phyloP scores from a whole-genome alignment of 306 rosid species.

The Alnus rubra region DNA sequence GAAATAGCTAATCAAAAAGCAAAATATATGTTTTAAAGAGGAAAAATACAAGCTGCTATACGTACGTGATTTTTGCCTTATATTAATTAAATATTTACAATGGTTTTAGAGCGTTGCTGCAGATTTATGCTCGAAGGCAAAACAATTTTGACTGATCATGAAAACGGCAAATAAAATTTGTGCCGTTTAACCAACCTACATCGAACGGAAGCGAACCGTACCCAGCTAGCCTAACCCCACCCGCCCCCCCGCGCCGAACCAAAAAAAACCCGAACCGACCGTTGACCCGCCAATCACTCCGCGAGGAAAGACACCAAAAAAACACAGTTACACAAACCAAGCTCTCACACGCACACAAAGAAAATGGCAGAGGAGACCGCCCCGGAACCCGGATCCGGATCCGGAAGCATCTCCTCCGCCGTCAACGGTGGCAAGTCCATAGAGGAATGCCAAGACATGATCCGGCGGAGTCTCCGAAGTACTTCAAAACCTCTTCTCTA shows the following conservation, averaged over 20 bases:
- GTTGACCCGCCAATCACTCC: slow-evolving; percentile 10
- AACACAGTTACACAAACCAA: too few species aligned
- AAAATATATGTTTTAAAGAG: too few species aligned
- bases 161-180: background rate
- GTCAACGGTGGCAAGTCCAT: slow-evolving; percentile 38
- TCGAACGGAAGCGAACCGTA: background rate
- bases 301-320: background rate
- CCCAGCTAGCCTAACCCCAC: background rate
- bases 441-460: slow-evolving; percentile 66
- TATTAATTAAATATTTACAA: too few species aligned
- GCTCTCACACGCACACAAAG: background rate
- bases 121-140: too few species aligned
- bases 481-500: background rate
- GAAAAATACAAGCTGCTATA: too few species aligned
- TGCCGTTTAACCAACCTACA: background rate
- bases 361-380: slow-evolving; percentile 42
- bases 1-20: too few species aligned
- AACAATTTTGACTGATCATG: background rate
- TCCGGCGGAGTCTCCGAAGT: slow-evolving; percentile 63
- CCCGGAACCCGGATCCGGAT: slow-evolving; percentile 44
- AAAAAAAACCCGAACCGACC: background rate
- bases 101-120: too few species aligned
- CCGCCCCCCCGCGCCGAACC: too few species aligned
- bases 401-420: slow-evolving; percentile 29
- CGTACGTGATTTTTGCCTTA: too few species aligned